Conservation (phyloP, 164 flowering plant species). For the Annona squamosa region DNA sequence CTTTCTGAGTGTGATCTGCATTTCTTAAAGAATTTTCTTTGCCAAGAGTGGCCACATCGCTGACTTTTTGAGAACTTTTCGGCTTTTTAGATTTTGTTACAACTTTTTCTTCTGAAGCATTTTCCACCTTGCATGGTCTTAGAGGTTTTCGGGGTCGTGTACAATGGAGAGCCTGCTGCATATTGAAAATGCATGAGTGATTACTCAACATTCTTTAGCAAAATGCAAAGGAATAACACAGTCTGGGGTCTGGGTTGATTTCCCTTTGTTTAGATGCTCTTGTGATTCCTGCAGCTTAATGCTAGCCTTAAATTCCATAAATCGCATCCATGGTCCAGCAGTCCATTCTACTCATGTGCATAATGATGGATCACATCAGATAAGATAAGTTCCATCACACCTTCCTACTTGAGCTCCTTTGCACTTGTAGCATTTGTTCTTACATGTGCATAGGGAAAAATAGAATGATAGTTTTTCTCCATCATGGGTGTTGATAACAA, state of each 20-base stretch:
- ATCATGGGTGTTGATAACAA: no score
- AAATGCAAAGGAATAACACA: background rate
- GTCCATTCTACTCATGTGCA: background rate
- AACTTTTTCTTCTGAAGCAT: slow-evolving; percentile 8
- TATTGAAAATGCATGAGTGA: slow-evolving; percentile 1
- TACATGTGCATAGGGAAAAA: no score
- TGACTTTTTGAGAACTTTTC: slow-evolving; percentile 1
- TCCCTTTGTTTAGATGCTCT: no score
- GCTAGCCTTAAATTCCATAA: background rate
- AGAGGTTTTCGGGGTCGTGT: slow-evolving; percentile 19
- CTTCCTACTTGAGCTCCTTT: background rate
- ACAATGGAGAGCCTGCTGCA: slow-evolving; percentile 24
- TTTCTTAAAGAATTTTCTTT: slow-evolving; percentile 30
- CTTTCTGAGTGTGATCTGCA: slow-evolving; percentile 12
- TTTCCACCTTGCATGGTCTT: slow-evolving; percentile 14
- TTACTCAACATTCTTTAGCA: background rate
- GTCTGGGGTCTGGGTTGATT: background rate
- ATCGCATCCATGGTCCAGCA: background rate
- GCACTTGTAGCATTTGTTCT: background rate
- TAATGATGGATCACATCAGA: background rate
- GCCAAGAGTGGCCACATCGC: slow-evolving; percentile 13
- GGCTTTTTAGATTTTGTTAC: slow-evolving; percentile 15
- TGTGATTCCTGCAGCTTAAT: no score
- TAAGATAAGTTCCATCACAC: background rate
- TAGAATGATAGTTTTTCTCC: no score